A percentile compares a stretch with the other conserved stretches of the same genome.
These are phyloP conservation scores for Nicotiana benthamiana DNA, from an alignment of 257 asterid species.

Conservation along the genomic window DNA sequence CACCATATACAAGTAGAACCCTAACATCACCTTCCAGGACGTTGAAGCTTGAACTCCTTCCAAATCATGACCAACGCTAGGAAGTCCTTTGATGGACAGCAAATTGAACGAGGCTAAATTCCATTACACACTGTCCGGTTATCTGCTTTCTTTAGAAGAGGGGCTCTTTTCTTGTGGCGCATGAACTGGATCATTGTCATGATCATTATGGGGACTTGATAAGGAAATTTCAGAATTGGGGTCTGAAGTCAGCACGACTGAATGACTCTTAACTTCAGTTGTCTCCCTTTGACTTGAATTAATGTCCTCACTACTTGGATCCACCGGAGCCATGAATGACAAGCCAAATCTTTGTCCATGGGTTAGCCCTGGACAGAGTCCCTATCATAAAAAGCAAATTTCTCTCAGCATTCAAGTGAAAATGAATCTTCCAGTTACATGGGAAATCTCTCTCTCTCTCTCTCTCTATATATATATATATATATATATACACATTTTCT, in stretches of 20 bases:
- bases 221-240: slow-evolving; percentile 17
- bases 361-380: slow-evolving; percentile 82
- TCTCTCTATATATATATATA: no score
- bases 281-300: slow-evolving; percentile 31
- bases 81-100: background rate
- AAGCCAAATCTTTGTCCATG: slow-evolving; percentile 81
- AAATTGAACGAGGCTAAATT: background rate
- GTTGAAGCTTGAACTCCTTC: background rate
- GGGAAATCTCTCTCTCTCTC: background rate
- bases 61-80: background rate
- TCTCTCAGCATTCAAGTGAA: slow-evolving; percentile 7
- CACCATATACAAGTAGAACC: background rate
- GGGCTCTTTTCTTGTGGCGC: background rate
- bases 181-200: slow-evolving; percentile 14
- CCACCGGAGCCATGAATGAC: slow-evolving; percentile 34
- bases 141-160: slow-evolving; percentile 7
- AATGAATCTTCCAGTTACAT: background rate
- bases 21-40: background rate
- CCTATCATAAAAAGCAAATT: slow-evolving; percentile 36
- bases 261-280: slow-evolving; percentile 26
- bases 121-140: background rate
- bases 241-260: slow-evolving; percentile 29
- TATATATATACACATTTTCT: no score
- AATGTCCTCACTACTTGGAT: slow-evolving; percentile 28
- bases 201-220: slow-evolving; percentile 27